A percentile compares a stretch with the other conserved stretches of the same genome.
Evolutionary conservation across 1,139 yeast species (phyloP).

Genomic region (Saccharomycopsis hybrid): DNA sequence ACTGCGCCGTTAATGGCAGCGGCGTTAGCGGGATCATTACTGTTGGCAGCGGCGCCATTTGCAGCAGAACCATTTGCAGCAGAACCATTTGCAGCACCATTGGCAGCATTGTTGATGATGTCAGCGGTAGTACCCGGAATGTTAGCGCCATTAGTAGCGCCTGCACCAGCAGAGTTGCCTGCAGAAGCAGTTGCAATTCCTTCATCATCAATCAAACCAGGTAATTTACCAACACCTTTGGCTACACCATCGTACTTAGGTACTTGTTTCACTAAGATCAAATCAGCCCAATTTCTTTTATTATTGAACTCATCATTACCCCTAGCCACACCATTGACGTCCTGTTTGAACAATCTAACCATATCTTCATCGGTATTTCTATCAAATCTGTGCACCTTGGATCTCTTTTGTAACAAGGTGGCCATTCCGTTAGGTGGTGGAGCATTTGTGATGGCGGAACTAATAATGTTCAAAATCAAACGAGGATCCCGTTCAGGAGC

Average conservation of each 20-base stretch:
- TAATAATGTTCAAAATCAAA: constrained; percentile 73
- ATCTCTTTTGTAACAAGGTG: constrained; percentile 53
- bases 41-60: too few relatives aligned
- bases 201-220: constrained; percentile 29
- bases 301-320: constrained; percentile 60
- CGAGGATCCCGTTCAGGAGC: constrained; percentile 66
- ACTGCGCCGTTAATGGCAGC: too few relatives aligned
- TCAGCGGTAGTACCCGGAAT: too few relatives aligned
- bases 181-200: too few relatives aligned
- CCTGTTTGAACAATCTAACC: constrained; percentile 59
- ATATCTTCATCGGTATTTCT: constrained; percentile 69
- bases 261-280: constrained; percentile 37
- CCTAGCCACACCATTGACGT: constrained; percentile 53
- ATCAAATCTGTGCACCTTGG: constrained; percentile 62
- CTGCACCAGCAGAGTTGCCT: too few relatives aligned
- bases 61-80: too few relatives aligned
- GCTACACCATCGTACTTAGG: constrained; percentile 22
- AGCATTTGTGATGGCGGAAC: constrained; percentile 85
- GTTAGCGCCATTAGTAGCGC: too few relatives aligned
- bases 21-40: too few relatives aligned
- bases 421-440: constrained; percentile 94
- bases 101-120: too few relatives aligned
- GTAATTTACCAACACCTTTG: constrained; percentile 27
- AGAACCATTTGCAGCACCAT: too few relatives aligned
- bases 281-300: constrained; percentile 69